Conservation (phyloP, 306 rosid species). For the Boehmeria nivea region DNA sequence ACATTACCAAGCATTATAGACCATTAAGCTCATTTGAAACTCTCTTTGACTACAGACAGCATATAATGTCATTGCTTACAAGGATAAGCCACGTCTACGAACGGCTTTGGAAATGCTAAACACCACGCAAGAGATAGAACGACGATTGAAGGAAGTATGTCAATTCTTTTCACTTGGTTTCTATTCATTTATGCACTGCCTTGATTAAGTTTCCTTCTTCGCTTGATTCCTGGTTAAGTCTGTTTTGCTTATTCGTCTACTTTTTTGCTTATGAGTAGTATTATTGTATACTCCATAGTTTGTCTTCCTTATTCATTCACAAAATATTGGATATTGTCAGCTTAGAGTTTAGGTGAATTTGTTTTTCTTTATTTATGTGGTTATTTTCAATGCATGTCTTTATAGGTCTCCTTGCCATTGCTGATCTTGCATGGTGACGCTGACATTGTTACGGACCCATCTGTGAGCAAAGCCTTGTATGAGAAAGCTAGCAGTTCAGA, state of each 20-base stretch:
- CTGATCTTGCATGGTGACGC: slow-evolving; percentile 86
- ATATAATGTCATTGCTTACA: slow-evolving; percentile 72
- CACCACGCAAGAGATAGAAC: slow-evolving; percentile 77
- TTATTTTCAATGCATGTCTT: slow-evolving; percentile 14
- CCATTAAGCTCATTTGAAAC: neutral
- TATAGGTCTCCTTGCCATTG: slow-evolving; percentile 73
- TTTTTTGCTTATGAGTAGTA: too few species aligned
- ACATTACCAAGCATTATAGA: too few species aligned
- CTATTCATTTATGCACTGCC: neutral
- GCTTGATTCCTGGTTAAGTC: too few species aligned
- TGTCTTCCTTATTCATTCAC: too few species aligned
- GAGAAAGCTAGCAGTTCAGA: slow-evolving; percentile 72
- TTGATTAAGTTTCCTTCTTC: neutral
- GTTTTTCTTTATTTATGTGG: too few species aligned
- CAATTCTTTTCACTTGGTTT: slow-evolving; percentile 10
- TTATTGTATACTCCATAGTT: too few species aligned
- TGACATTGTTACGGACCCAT: slow-evolving; percentile 83
- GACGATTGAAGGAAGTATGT: slow-evolving; percentile 52
- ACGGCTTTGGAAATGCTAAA: slow-evolving; percentile 72
- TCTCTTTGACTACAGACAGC: slow-evolving; percentile 36
- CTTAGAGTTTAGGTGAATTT: too few species aligned
- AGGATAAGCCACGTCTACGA: slow-evolving; percentile 75
- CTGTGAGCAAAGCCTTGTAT: slow-evolving; percentile 76
- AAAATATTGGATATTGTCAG: too few species aligned
- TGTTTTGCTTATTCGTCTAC: too few species aligned